Evolutionary conservation across 2,329 filamentous ascomycete species (phyloP).

Genomic region (Trichophyton verrucosum): DNA sequence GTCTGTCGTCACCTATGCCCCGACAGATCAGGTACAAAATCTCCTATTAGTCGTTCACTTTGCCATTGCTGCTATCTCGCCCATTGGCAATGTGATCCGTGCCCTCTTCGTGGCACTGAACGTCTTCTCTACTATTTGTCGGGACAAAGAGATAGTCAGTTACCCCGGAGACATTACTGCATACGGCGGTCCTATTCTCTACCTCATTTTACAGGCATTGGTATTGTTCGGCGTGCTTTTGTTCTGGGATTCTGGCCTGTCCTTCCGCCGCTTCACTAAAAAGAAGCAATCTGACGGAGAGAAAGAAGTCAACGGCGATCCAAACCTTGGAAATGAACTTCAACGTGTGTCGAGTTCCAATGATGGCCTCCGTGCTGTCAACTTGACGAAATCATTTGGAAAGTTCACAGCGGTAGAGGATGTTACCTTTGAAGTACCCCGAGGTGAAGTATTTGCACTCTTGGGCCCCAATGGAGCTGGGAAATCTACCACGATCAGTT

Average conservation of each 20-base stretch:
- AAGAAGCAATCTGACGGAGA: constrained; percentile 34
- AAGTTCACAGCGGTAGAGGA: constrained; percentile 73
- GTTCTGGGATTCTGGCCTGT: constrained; percentile 66
- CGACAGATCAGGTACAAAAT: constrained; percentile 54
- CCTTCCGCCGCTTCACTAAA: constrained; percentile 41
- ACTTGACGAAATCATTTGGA: constrained; percentile 70
- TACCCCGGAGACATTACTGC: constrained; percentile 59
- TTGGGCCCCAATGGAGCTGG: constrained; percentile 86
- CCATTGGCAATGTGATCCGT: constrained; percentile 62
- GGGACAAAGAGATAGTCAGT: constrained; percentile 47
- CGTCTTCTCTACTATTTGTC: constrained; percentile 67
- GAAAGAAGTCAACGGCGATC: constrained; percentile 31
- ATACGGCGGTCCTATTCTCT: constrained; percentile 76
- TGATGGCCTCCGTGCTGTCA: constrained; percentile 64
- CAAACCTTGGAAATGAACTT: constrained; percentile 55
- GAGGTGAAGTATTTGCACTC: constrained; percentile 74
- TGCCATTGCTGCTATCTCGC: constrained; percentile 59
- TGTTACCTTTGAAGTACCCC: constrained; percentile 67
- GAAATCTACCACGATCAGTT: constrained; percentile 77
- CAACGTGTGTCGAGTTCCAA: constrained; percentile 46
- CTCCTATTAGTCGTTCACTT: constrained; percentile 61
- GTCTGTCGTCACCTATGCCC: constrained; percentile 60
- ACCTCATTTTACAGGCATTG: constrained; percentile 62
- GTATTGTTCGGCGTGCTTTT: constrained; percentile 60
- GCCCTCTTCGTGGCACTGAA: constrained; percentile 69